Conservation (phyloP, 495 filamentous ascomycete genomes). For the Aspergillus affinis region DNA sequence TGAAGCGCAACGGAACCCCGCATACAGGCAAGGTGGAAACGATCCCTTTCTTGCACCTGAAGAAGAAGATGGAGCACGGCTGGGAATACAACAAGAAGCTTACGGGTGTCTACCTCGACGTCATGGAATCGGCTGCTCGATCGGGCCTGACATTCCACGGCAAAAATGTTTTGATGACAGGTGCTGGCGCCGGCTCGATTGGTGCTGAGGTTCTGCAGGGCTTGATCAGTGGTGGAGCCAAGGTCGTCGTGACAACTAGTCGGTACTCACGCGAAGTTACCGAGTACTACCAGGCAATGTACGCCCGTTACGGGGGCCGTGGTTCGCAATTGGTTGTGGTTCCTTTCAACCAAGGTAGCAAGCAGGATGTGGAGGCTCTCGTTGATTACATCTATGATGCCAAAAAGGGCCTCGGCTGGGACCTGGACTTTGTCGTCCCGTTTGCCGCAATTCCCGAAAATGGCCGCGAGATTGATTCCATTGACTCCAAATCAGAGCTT, state of each 20-base stretch:
- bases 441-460: constrained; percentile 98
- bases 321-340: constrained; percentile 97
- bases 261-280: constrained; percentile 96
- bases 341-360: constrained; percentile 97
- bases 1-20: constrained; percentile 50
- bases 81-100: constrained; percentile 99
- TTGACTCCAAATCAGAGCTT: constrained; percentile 97
- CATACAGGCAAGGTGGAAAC: constrained; percentile 92
- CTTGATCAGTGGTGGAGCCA: constrained; percentile 92
- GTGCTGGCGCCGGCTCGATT: constrained; percentile 96
- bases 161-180: constrained; percentile 98
- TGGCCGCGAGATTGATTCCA: constrained; percentile 93
- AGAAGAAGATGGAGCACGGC: constrained; percentile 88
- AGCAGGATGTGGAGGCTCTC: constrained; percentile 92
- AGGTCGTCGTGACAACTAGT: constrained; percentile 93
- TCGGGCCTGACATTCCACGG: constrained; percentile 86
- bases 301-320: constrained; percentile 85
- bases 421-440: constrained; percentile 92
- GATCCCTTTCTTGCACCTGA: constrained; percentile 95
- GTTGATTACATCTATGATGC: constrained; percentile 93
- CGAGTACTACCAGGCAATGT: constrained; percentile 99
- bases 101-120: constrained; percentile 87
- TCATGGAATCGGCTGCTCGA: constrained; percentile 82
- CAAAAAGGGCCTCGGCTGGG: constrained; percentile 98
- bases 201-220: constrained; percentile 98